Conservation (phyloP, 2,329 filamentous ascomycete species). For the Beauveria caledonica region DNA sequence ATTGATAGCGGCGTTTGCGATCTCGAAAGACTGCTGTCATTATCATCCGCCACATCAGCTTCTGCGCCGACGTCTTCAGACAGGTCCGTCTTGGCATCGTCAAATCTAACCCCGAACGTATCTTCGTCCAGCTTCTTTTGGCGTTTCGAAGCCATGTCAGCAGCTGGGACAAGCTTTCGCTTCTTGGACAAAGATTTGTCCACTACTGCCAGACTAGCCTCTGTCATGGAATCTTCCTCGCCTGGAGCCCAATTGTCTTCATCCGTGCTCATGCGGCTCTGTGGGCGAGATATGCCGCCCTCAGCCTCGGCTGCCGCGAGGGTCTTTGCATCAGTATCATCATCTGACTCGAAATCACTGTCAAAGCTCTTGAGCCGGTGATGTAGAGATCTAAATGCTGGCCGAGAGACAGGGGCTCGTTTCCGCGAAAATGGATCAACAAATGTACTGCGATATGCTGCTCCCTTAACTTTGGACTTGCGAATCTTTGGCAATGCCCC, state of each 20-base stretch:
- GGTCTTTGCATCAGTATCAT: conserved; percentile 55
- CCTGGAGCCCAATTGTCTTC: conserved; percentile 44
- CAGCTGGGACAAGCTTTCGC: conserved; percentile 60
- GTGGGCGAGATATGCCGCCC: conserved; percentile 73
- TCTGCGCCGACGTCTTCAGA: conserved; percentile 44
- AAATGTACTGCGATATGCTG: conserved; percentile 52
- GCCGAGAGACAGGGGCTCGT: conserved; percentile 48
- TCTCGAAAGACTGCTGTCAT: conserved; percentile 36
- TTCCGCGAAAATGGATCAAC: conserved; percentile 58
- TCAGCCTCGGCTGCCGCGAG: conserved; percentile 67
- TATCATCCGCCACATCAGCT: conserved; percentile 37
- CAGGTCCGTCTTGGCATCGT: conserved; percentile 39
- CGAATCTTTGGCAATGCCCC: conserved; percentile 67
- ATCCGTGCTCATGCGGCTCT: conserved; percentile 63
- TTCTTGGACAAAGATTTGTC: conserved; percentile 55
- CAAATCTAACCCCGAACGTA: conserved; percentile 58
- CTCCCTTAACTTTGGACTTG: conserved; percentile 52
- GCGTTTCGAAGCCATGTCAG: conserved; percentile 65
- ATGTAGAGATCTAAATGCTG: conserved; percentile 70
- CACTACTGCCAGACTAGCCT: conserved; percentile 59
- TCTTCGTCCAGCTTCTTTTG: conserved; percentile 76
- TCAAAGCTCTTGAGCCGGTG: conserved; percentile 56
- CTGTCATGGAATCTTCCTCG: conserved; percentile 62
- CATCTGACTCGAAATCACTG: conserved; percentile 79
- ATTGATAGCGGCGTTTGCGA: conserved; percentile 38